Conservation (phyloP, 139 green algal genomes). For the Monoraphidium neglectum region DNA sequence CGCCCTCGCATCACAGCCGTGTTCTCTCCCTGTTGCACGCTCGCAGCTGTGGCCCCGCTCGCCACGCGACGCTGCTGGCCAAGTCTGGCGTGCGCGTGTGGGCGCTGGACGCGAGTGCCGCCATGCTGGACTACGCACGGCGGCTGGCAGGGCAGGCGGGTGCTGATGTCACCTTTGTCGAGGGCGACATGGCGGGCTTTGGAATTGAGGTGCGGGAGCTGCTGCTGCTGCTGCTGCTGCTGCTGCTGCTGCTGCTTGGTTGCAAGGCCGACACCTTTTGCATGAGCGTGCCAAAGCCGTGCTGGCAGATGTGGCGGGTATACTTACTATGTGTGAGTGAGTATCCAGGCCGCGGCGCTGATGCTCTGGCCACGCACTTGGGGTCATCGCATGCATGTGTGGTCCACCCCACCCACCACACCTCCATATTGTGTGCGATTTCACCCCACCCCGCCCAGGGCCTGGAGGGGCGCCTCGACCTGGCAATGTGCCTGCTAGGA, state of each 20-base stretch:
- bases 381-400: neutral
- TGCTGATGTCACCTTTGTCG: conserved; percentile 7
- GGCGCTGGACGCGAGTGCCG: conserved; percentile 32
- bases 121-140: conserved; percentile 43
- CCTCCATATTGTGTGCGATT: neutral
- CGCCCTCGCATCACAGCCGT: no score
- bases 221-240: neutral
- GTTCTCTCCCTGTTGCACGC: no score
- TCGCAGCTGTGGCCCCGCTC: conserved; percentile 38
- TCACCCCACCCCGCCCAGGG: neutral
- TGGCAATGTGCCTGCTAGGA: conserved; percentile 49
- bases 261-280: neutral
- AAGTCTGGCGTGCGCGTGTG: conserved; percentile 24
- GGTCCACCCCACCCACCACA: neutral
- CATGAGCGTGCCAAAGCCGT: neutral
- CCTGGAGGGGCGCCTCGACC: conserved; percentile 33
- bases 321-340: neutral
- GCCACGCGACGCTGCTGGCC: conserved; percentile 41
- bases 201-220: conserved; percentile 4
- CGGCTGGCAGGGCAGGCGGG: conserved; percentile 11
- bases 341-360: neutral
- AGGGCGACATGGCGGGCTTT: conserved; percentile 47
- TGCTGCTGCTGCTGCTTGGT: neutral
- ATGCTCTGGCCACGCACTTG: neutral
- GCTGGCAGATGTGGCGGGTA: no score